Base-by-base conservation (phyloP, 2,329 filamentous ascomycete species). In the Cladophialophora carrionii region DNA sequence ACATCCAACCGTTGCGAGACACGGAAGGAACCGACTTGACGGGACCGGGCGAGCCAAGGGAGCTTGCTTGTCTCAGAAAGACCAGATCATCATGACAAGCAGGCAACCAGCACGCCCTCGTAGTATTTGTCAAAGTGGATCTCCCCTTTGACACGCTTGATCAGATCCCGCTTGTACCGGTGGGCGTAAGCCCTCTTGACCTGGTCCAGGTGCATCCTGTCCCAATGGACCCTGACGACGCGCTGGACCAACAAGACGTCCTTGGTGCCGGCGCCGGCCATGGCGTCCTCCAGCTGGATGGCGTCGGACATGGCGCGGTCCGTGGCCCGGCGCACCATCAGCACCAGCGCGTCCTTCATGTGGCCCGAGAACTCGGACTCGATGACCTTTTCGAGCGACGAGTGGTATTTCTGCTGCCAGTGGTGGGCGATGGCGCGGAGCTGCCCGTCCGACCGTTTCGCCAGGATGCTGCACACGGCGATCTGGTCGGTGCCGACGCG, bases 231-330 rank as follows among this genome's bases (percentile, higher is more conserved):
- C 24, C 91, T 84, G 1, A 97, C 86, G 3, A 95, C 84, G n/a
- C 92, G 84, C 31, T 88, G 84, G 17, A 96, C 85, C 2, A 98
- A 84, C 8, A 93, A 82, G 34, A 87, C 81, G 68, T 99, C 93
- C 76, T 95, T 94, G 10, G 95, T 98, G 2, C 94, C 94, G 69
- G 89, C 72, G 0, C 94, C 95, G 1, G 86, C 84, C 94, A 98
- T 98, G 17, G 90, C 83, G 14, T 90, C 90, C 75, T 97, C 92
- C n/a, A 98, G 83, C 4, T 91, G 81, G 24, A 84, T 80, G 0
- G 93, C 95, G 72, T 96, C 93, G 70, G 92, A 88, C 83, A 91
- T 89, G 64, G 91, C 91, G 70, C 89, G 91, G 77, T 97, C 92
- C 5, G 85, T 80, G 2, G 90, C 94, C 12, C 88, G 83, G 10